Evolutionary conservation across 106 monocot genomes (phyloP), one percentile per base, ranked within the genome.

Genomic region (Dendrobium chrysotoxum): DNA sequence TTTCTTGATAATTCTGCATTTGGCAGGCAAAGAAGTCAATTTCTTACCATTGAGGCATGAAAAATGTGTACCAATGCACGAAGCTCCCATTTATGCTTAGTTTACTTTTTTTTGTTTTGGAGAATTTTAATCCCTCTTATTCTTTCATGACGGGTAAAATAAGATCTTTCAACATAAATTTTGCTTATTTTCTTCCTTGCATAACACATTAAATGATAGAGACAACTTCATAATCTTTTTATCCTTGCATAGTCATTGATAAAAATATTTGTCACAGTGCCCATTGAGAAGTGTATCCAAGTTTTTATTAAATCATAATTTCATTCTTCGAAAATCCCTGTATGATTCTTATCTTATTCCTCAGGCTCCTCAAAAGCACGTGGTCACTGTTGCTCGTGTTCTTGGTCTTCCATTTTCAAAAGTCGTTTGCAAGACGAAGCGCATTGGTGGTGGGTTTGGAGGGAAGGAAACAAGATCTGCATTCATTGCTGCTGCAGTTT

Each of bases 401-500:
- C 95, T 99, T 82, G 88, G 84, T 77, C 85, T 99, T 77, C 99
- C 99, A 86, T 82, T 92, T 25, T 93, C 95, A 64, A 99, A 91
- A 88, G 99, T 99, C 70, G 91, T 99, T 77, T 95, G 99, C 88
- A 99, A 90, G 81, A 91, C 95, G 7, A 99, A 95, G 79, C 89
- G 99, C 26, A 89, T 99, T 82, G 99, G 99, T 86, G 99, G 99
- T 81, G 99, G 99, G 65, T 99, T 99, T 87, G 99, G 99, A 80
- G 99, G 99, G 65, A 99, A 99, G 82, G 99, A 99, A 86, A 91
- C 99, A 55, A 92, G 95, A 84, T 87, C 99, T 31, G 89, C 84
- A n/a, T 87, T 99, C 72, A 76, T 93, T 87, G 91, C 95, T 80
- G 95, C 99, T 77, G 95, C 95, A 72, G 93, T 89, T 76, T 83